These are phyloP conservation scores for Pinus taeda DNA, from an alignment of 75 land plant genomes.

Conservation along the genomic window DNA sequence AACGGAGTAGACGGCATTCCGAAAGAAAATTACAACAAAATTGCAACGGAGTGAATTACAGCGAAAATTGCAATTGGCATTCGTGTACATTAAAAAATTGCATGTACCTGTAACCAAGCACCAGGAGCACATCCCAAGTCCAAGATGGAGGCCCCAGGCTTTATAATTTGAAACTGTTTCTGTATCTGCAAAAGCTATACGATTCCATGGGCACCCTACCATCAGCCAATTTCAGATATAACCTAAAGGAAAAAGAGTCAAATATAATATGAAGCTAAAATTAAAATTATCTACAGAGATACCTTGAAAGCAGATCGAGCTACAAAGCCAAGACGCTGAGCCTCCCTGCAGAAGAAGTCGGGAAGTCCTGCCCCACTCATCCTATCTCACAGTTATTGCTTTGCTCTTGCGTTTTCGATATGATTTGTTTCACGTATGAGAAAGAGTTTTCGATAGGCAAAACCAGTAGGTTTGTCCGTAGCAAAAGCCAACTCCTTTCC, in stretches of 20 bases:
- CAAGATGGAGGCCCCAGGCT: constrained; percentile 78
- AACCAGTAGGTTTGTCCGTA: no score
- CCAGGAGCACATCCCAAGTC: constrained; percentile 98
- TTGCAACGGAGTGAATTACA: not conserved
- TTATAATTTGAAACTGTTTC: constrained; percentile 69
- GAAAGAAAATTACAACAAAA: not conserved
- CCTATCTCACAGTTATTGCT: no score
- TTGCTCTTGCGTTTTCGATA: no score
- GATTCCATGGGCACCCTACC: not conserved
- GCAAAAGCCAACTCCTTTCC: no score
- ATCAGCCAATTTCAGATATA: not conserved
- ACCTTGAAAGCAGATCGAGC: constrained; percentile 99
- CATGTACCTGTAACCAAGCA: constrained; percentile 88
- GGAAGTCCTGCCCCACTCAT: constrained; percentile 66
- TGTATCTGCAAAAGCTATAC: constrained; percentile 83
- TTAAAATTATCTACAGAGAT: no score
- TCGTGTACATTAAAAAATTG: not conserved
- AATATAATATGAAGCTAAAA: constrained; percentile 1
- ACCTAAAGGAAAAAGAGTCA: not conserved
- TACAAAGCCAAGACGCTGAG: constrained; percentile 83
- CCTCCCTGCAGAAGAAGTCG: constrained; percentile 91
- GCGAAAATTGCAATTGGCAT: not conserved
- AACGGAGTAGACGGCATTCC: no score
- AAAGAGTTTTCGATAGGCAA: no score
- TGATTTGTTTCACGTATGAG: no score